Conservation (phyloP, 148 eudicot species). For the Agrostemma githago region DNA sequence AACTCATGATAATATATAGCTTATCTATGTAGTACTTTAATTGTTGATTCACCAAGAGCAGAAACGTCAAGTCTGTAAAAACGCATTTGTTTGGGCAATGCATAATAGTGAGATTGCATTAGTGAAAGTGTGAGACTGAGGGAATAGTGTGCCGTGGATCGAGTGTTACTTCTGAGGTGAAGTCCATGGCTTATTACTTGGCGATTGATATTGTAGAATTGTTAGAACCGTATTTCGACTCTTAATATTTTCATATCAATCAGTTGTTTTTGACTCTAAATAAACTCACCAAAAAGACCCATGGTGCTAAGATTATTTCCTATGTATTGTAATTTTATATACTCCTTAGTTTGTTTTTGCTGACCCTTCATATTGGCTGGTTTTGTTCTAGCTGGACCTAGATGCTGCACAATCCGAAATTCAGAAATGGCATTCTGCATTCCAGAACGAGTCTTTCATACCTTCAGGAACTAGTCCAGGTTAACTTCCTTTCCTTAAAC, state of each 20-base stretch:
- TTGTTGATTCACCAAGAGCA: neutral
- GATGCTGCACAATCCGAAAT: constrained; percentile 82
- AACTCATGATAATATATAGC: neutral
- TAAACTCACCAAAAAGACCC: neutral
- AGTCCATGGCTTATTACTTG: neutral
- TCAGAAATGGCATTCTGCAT: constrained; percentile 82
- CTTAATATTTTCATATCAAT: neutral
- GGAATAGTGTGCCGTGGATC: neutral
- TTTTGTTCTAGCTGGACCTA: constrained; percentile 62
- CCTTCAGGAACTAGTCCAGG: constrained; percentile 72
- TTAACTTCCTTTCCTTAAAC: constrained; percentile 21
- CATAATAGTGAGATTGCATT: neutral
- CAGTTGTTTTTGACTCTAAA: neutral
- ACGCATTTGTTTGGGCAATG: neutral
- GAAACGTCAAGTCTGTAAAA: neutral
- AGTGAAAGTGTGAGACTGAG: neutral
- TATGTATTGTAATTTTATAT: neutral
- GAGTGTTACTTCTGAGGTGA: no score
- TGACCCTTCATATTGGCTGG: constrained; percentile 3
- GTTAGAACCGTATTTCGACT: neutral
- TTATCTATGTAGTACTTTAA: neutral
- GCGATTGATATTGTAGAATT: neutral
- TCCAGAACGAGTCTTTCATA: constrained; percentile 71
- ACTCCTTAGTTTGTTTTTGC: neutral
- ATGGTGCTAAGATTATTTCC: neutral